Base-by-base conservation (phyloP, 1,284 basidiomycete species). In the Ganoderma leucocontextum region DNA sequence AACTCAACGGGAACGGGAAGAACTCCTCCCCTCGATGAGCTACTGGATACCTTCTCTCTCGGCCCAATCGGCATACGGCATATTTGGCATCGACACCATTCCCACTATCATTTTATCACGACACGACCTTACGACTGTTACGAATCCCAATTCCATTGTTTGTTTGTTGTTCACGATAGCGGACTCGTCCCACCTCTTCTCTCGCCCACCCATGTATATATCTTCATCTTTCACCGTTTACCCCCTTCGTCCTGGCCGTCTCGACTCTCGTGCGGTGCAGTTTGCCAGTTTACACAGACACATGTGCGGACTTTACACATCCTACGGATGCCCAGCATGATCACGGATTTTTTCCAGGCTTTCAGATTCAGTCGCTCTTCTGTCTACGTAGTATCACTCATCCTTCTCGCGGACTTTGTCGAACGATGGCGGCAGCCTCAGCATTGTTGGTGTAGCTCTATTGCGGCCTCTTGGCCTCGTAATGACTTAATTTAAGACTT, bases 1-100 rank as follows among this genome's bases (percentile, higher is more conserved):
- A 70, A 63, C 41, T 60, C 44, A 72, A 72, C 41, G 71, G 71
- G 41, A 72, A 70, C 41, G 71, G 71, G 35, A 72, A 70, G 63
- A 49, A 57, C 29, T 60, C 65, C 22, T 65, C 69, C 36, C 67
- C 68, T 42, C 68, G 70, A 60, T 70, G 63, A 69, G 38, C 29
- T 9, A 53, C 19, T 6, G 17, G n/a, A 67, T 55, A 35, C 3
- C 8, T 7, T 19, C 47, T 13, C 47, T 25, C 47, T 55, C 29
- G 13, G 7, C 29, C 13, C 8, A 9, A 8, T 55, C 33, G 17
- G 29, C 15, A 33, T 47, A 49, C 47, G 22, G 55, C 55, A 22
- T n/a, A 4, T 10, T 57, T 38, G 33, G 35, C 35, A n/a, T 33
- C 25, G 25, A 9, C 25, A 3, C 33, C n/a, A 58, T 38, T 38